Conservation (phyloP, 73 alveolate genomes). For the Stentor coeruleus region DNA sequence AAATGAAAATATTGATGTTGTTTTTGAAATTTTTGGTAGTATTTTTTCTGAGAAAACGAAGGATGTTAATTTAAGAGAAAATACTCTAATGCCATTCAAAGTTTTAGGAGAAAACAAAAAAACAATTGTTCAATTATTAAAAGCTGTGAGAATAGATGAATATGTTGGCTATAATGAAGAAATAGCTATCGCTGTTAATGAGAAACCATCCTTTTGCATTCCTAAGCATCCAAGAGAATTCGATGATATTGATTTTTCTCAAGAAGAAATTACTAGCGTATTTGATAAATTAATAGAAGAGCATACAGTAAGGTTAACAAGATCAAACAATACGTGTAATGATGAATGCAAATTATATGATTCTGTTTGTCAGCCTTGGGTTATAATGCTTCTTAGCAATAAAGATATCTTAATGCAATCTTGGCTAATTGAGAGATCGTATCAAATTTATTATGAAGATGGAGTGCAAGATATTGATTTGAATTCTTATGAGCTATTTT, state of each 20-base stretch:
- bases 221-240: not conserved
- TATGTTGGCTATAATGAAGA: conserved; percentile 13
- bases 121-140: not conserved
- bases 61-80: not conserved
- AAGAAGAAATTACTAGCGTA: not conserved
- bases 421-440: not conserved
- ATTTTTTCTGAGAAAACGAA: not conserved
- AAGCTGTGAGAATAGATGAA: not conserved
- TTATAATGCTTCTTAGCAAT: not conserved
- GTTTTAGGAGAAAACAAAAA: not conserved
- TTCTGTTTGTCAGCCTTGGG: conserved; percentile 18
- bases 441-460: not conserved
- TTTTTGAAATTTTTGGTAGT: not conserved
- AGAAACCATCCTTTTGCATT: conserved; percentile 7
- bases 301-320: not conserved
- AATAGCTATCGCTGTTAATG: not conserved
- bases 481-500: not conserved
- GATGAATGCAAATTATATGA: not conserved
- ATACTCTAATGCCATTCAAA: not conserved
- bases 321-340: not conserved
- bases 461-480: not conserved
- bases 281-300: not conserved
- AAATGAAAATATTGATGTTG: not conserved
- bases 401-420: not conserved
- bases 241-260: not conserved